These are phyloP conservation scores for Globisporangium radiosum DNA, from an alignment of 352 stramenopile species.

Conservation along the genomic window DNA sequence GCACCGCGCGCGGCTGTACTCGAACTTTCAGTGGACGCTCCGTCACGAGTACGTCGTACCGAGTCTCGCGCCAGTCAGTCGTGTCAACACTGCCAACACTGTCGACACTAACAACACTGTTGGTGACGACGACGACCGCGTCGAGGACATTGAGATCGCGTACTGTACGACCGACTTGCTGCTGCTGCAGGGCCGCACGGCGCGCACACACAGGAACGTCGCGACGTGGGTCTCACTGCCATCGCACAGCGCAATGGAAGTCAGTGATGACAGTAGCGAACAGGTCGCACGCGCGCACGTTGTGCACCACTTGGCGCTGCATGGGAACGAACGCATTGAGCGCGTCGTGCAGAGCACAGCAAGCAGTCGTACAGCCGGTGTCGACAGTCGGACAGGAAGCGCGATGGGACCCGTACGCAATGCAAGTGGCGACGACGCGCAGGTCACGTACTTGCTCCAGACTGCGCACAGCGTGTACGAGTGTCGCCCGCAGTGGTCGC, in stretches of 20 bases:
- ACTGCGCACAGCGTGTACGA: constrained; percentile 82
- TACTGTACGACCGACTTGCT: constrained; percentile 82
- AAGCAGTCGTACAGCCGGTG: background rate
- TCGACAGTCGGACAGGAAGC: background rate
- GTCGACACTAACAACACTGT: background rate
- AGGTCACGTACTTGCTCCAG: constrained; percentile 79
- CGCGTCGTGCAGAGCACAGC: constrained; percentile 59
- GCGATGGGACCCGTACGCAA: too few species aligned
- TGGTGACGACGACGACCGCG: constrained; percentile 8
- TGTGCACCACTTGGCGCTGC: constrained; percentile 73
- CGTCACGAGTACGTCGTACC: constrained; percentile 66
- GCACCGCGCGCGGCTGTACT: constrained; percentile 52
- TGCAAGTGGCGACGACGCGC: constrained; percentile 21
- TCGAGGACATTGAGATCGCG: constrained; percentile 51
- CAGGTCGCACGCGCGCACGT: constrained; percentile 48
- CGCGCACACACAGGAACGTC: constrained; percentile 29
- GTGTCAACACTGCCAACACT: background rate
- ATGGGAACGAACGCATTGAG: constrained; percentile 68
- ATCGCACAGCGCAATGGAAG: constrained; percentile 49
- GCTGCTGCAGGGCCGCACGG: constrained; percentile 57
- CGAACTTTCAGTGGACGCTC: constrained; percentile 77
- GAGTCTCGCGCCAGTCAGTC: constrained; percentile 21
- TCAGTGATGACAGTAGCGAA: constrained; percentile 26
- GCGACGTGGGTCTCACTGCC: constrained; percentile 79
- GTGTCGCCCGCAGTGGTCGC: constrained; percentile 79